Base-by-base conservation (phyloP, 768 basidiomycete species). In the Pilatotrama ljubarskyi region DNA sequence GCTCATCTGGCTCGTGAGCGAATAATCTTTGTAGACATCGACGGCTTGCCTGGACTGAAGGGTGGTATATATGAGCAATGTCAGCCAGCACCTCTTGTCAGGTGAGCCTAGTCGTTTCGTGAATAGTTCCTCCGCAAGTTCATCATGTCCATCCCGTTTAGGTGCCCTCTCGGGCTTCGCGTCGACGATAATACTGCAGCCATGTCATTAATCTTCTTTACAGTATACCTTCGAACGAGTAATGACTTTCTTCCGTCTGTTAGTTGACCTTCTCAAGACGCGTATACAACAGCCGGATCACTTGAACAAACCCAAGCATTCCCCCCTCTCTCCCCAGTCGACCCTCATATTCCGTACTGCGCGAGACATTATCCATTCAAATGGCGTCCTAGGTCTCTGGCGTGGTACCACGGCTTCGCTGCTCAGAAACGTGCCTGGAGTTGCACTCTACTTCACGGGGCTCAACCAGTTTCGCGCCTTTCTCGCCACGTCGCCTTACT, bases 241-340 rank as follows among this genome's bases (percentile, higher is more conserved):
- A 36, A 55, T 49, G 22, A 59, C 51, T 9, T 36, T 18, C 14
- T 14, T 5, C 32, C n/a, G 20, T 22, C 10, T 24, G n/a, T 41
- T 14, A 93, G 91, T 96, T 64, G 95, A 97, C 75, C 77, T 96
- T 22, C 74, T 97, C 65, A 97, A 97, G 75, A 96, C 95, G n/a
- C 82, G 94, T 47, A 69, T 95, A 65, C 94, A 95, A 71, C 93
- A 95, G 73, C 85, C 85, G 53, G 88, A 90, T 72, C 52, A 60
- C 24, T 47, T 57, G 25, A 43, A 54, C 54, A 58, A 65, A 49
- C 50, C 52, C 60, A 47, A 35, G 38, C 49, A 58, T 38, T 46
- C 43, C 37, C 53, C 53, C 25, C 47, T 59, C 38, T 47, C 50
- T 22, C 59, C 52, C 2, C 52, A 54, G 36, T 58, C 56, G 14